Conservation (phyloP, 768 basidiomycete genomes). For the Leccinum broughii region DNA sequence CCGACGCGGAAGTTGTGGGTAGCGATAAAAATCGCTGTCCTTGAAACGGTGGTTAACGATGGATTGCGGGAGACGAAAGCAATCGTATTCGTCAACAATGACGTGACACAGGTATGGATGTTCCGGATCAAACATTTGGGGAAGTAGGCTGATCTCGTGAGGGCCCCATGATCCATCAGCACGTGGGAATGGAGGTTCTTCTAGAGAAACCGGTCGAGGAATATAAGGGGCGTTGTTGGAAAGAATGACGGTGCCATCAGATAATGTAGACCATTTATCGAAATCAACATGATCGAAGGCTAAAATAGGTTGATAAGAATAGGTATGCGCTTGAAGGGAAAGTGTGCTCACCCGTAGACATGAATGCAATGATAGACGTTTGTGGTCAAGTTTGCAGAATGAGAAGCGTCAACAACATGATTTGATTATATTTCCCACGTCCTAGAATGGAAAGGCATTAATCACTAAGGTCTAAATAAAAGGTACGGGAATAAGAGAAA, state of each 20-base stretch:
- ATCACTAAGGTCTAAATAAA: too few relatives aligned
- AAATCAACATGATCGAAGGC: neutral
- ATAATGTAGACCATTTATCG: neutral
- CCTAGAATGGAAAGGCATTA: too few relatives aligned
- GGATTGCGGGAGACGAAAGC: neutral
- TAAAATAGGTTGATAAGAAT: neutral
- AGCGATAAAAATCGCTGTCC: constrained; percentile 3
- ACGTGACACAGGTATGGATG: neutral
- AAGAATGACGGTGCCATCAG: neutral
- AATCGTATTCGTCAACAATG: neutral
- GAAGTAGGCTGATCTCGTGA: neutral
- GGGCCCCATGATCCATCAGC: constrained; percentile 5
- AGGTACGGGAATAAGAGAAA: too few relatives aligned
- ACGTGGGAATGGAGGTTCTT: neutral
- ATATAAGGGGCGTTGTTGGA: neutral
- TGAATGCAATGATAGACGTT: neutral
- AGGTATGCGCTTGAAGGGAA: neutral
- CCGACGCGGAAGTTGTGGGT: neutral
- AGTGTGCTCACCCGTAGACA: neutral
- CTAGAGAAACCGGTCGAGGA: neutral
- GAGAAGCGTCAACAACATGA: too few relatives aligned
- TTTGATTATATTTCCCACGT: too few relatives aligned
- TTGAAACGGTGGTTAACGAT: neutral
- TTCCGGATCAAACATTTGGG: neutral
- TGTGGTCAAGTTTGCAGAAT: too few relatives aligned